Evolutionary conservation across 306 rosid genomes (phyloP).

Genomic region (Cucumis cinereus): DNA sequence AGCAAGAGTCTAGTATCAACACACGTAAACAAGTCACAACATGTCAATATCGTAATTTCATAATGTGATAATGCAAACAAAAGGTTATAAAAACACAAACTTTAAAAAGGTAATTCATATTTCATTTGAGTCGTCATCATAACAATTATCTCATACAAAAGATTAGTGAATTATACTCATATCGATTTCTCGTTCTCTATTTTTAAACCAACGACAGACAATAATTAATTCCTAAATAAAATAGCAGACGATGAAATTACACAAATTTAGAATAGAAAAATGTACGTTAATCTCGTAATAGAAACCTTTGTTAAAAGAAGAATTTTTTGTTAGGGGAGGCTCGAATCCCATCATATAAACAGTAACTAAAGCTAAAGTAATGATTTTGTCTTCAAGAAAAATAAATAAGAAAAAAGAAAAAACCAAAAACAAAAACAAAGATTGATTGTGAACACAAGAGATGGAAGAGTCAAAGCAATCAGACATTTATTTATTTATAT

Average conservation of each 20-base stretch:
- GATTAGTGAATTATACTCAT: too few species aligned
- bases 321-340: not conserved
- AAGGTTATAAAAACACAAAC: too few species aligned
- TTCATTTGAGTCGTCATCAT: too few species aligned
- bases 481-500: not conserved
- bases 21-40: too few species aligned
- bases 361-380: not conserved
- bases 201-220: not conserved
- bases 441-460: not conserved
- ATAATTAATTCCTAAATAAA: not conserved
- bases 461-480: constrained; percentile 2
- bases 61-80: too few species aligned
- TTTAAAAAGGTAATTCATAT: too few species aligned
- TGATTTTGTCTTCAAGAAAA: not conserved
- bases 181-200: not conserved
- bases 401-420: not conserved
- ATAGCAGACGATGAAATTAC: not conserved
- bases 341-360: not conserved
- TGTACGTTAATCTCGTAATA: not conserved
- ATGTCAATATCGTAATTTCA: too few species aligned
- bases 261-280: not conserved
- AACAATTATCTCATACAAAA: too few species aligned
- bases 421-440: not conserved
- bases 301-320: not conserved
- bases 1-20: too few species aligned